Base-by-base conservation (phyloP, 148 eudicot species). In the Drosera capensis region DNA sequence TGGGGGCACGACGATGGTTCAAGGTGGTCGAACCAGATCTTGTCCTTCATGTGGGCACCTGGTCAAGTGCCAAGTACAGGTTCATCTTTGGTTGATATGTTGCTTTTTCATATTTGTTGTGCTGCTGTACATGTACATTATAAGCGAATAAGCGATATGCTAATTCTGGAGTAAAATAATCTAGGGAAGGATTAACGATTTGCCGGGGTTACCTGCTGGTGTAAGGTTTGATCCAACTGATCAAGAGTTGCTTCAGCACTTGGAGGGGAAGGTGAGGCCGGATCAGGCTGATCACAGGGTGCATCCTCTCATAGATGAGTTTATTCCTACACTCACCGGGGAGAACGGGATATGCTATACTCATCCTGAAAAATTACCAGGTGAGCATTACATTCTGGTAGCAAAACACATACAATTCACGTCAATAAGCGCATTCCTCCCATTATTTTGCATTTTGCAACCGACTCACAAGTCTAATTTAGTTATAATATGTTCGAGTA, bases 201-300 rank as follows among this genome's bases (percentile, higher is more conserved):
- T 80, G 31, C 84, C 80, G 34, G 84, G 90, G 2, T 51, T 80
- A n/a, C 90, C 90, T 1, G 84, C 90, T 0, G 90, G 90, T 19
- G 82, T 80, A 45, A 71, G 78, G 70, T 80, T 80, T 41, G 83
- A 80, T 58, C 90, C 90, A 29, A 80, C 73, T 20, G 90, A 80
- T 60, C 78, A 73, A 59, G 90, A 80, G 53, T 46, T 80, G 23
- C 57, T 80, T 12, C 63, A 65, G 20, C 90, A 80, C 63, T 60
- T 80, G 50, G 83, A 77, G 56, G 90, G 71, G 14, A 80, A 80
- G 52, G 73, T 63, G 40, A 54, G 70, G 34, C 63, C 64, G 0
- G 65, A 67, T 25, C 40, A 34, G 38, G 54, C 45, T 16, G 54
- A 55, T 25, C 49, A 40, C 16, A 59, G 63, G 22, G 50, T 73